These are phyloP conservation scores for Rhodotorula paludigena DNA, from an alignment of 768 basidiomycete genomes.

Conservation along the genomic window DNA sequence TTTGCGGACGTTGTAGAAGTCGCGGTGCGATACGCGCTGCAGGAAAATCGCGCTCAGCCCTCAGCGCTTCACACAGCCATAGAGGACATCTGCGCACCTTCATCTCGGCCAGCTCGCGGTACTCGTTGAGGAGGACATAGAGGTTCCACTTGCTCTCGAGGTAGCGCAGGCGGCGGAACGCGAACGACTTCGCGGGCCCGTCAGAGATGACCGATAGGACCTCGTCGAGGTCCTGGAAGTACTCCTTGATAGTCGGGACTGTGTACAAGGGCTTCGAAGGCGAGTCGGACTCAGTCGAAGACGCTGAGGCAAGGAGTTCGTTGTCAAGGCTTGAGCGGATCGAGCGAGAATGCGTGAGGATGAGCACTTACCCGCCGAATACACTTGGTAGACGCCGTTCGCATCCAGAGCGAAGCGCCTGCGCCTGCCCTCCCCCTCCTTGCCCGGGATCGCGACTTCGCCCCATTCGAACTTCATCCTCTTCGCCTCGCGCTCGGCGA, in stretches of 20 bases:
- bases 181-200: constrained; percentile 93
- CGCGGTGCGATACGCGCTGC: constrained; percentile 53
- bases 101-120: constrained; percentile 90
- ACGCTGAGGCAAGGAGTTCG: background rate
- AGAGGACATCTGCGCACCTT: constrained; percentile 58
- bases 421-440: background rate
- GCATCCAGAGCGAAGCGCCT: constrained; percentile 63
- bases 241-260: constrained; percentile 82
- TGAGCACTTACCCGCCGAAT: constrained; percentile 46
- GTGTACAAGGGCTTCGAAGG: constrained; percentile 62
- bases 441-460: background rate
- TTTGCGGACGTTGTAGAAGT: constrained; percentile 96
- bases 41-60: background rate
- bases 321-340: background rate
- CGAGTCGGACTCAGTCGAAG: constrained; percentile 33
- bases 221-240: constrained; percentile 92
- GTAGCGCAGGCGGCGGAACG: constrained; percentile 84
- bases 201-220: constrained; percentile 84
- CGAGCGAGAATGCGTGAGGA: background rate
- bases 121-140: constrained; percentile 86
- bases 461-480: constrained; percentile 45
- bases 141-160: constrained; percentile 89
- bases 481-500: constrained; percentile 53
- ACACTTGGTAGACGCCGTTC: constrained; percentile 86
- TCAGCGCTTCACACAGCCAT: too few species aligned